Conservation (phyloP, 2,329 filamentous ascomycete species). For the Trichoderma cornu-damae region DNA sequence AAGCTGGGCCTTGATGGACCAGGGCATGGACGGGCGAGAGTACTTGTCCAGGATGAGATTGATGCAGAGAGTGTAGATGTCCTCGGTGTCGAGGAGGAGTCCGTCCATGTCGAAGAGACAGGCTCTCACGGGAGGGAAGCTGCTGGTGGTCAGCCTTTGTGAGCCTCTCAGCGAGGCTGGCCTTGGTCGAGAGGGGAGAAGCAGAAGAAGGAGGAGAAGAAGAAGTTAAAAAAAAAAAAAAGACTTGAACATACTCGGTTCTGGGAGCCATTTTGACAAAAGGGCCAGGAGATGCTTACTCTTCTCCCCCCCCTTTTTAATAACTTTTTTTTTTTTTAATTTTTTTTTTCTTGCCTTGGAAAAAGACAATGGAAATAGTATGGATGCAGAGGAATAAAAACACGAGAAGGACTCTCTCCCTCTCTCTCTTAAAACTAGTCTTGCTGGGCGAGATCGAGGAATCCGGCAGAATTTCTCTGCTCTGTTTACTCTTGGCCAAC, state of each 20-base stretch:
- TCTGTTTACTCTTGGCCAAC: too few species aligned
- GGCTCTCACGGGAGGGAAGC: constrained; percentile 75
- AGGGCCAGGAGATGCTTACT: neutral
- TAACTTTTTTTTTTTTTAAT: too few species aligned
- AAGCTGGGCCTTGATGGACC: constrained; percentile 88
- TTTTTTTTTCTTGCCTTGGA: too few species aligned
- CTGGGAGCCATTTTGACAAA: constrained; percentile 37
- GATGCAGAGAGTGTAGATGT: constrained; percentile 76
- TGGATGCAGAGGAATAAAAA: too few species aligned
- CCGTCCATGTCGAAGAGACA: constrained; percentile 99
- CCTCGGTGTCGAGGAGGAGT: constrained; percentile 88
- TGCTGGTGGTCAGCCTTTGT: constrained; percentile 29
- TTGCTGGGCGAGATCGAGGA: too few species aligned
- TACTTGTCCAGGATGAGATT: constrained; percentile 78
- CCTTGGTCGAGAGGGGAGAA: neutral
- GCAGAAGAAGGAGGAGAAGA: too few species aligned
- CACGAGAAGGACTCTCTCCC: too few species aligned
- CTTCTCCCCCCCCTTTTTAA: too few species aligned
- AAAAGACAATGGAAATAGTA: too few species aligned
- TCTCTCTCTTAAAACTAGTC: too few species aligned
- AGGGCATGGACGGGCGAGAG: constrained; percentile 70
- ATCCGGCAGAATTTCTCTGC: too few species aligned
- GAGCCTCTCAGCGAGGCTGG: neutral
- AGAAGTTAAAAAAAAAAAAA: too few species aligned
- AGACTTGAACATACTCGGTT: constrained; percentile 42